A percentile compares a stretch with the other conserved stretches of the same genome.
phyloP scores from a whole-genome alignment of 2,329 filamentous ascomycete genomes.

The Ophiocordyceps camponoti-leonardi region DNA sequence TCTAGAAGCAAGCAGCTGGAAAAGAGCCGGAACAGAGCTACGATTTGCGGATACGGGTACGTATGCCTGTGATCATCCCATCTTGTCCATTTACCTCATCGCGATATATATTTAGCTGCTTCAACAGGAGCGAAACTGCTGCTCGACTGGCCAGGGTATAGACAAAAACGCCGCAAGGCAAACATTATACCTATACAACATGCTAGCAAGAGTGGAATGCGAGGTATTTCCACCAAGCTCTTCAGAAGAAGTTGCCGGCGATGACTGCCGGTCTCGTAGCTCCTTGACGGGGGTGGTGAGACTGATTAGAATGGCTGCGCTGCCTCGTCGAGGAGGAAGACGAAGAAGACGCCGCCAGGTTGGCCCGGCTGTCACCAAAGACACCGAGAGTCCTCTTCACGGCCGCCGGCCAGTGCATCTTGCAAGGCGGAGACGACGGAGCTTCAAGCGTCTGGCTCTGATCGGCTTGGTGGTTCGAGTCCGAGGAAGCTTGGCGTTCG shows the following conservation, averaged over 20 bases:
- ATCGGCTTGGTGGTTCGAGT: background rate
- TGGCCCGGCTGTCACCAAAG: background rate
- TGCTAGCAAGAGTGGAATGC: too few relatives aligned
- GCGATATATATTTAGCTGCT: too few relatives aligned
- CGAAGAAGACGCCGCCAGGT: background rate
- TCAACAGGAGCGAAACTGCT: too few relatives aligned
- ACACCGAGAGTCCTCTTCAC: slow-evolving; percentile 1
- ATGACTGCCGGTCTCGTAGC: background rate
- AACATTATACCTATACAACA: too few relatives aligned
- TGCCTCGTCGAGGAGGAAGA: background rate
- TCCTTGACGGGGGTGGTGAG: background rate
- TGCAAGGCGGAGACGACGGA: background rate
- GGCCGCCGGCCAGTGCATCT: background rate
- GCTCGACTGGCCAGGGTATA: too few relatives aligned
- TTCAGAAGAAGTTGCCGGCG: background rate
- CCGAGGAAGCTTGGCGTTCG: background rate
- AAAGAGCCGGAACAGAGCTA: too few relatives aligned
- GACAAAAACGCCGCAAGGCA: too few relatives aligned
- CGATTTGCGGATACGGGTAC: too few relatives aligned
- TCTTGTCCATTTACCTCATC: too few relatives aligned
- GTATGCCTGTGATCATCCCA: too few relatives aligned
- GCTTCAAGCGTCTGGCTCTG: background rate
- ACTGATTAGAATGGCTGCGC: background rate
- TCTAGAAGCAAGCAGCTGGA: too few relatives aligned
- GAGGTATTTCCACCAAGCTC: too few relatives aligned